Conservation (phyloP, 192 early-diverging fungal genomes). For the Chytriomyces sp. region DNA sequence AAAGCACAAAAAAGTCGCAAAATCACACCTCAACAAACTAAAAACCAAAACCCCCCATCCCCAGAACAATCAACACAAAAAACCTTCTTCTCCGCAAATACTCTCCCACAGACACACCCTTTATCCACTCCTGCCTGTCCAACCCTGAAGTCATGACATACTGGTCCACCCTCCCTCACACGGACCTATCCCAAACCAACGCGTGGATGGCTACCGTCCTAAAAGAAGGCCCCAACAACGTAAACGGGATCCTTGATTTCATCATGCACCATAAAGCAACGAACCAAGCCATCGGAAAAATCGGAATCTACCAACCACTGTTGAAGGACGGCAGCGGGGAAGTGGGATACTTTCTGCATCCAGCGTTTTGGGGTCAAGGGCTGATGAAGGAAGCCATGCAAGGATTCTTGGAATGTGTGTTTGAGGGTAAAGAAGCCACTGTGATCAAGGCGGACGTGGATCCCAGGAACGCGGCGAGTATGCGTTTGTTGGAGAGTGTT, state of each 20-base stretch:
- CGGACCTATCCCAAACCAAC: not conserved
- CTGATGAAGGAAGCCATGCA: conserved; percentile 5
- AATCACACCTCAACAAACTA: not conserved
- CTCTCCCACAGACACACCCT: not conserved
- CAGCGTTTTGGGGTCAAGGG: not conserved
- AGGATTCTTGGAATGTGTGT: not conserved
- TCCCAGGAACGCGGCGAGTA: conserved; percentile 14
- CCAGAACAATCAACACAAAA: not conserved
- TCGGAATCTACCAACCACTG: conserved; percentile 7
- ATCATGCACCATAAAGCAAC: conserved; percentile 13
- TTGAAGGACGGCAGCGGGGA: conserved; percentile 1
- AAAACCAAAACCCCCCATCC: not conserved
- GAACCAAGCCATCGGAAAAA: not conserved
- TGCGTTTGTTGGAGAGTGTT: conserved; percentile 3
- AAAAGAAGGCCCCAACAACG: not conserved
- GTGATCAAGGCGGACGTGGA: conserved; percentile 11
- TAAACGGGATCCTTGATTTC: conserved; percentile 23
- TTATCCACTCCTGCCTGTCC: not conserved
- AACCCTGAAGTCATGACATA: not conserved
- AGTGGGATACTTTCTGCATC: conserved; percentile 15
- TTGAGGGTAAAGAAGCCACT: not conserved
- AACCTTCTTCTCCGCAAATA: not conserved
- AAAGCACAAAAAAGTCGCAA: not conserved
- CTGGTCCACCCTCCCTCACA: conserved; percentile 14
- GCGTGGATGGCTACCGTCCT: conserved; percentile 8